Evolutionary conservation across 2,329 filamentous ascomycete species (phyloP), one percentile per base, ranked within the genome.

Genomic region (Mollisia scopiformis): DNA sequence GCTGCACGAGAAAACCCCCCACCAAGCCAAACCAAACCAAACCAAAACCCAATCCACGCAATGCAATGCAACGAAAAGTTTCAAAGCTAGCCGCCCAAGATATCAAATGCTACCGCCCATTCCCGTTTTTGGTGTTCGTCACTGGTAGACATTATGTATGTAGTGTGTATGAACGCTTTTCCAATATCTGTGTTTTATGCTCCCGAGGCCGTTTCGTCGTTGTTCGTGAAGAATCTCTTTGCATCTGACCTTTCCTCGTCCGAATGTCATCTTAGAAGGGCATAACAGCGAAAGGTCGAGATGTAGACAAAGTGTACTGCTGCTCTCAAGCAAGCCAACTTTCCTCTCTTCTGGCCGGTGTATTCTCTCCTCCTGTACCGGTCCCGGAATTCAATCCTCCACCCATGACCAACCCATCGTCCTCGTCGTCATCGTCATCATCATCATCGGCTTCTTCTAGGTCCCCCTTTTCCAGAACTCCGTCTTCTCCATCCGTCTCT

Each of bases 361-460:
- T 72, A 57, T 46, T 63, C 35, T 70, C 67, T 7, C 67, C 65
- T 14, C 63, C 62, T 4, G 60, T 59, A 14, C 61, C 62, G 11
- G 43, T 13, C 14, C 25, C 50, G 23, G 39, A 43, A 23, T 23
- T 21, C 25, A 33, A 43, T 8, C 66, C 63, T 39, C 67, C 70
- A n/a, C 68, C 71, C 54, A 73, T 73, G 6, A 64, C 61, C 21
- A 74, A 51, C 1, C 65, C 70, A 13, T 81, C 74, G 21, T 85
- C 83, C 6, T 84, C 82, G 10, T 84, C 80, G 7, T 81, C 81
- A 31, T 78, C 79, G 23, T 79, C 61, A 19, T 79, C 74, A 16
- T 85, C 83, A 6, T 83, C 81, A 13, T 84, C 81, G 10, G 80
- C 80, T 33, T 78, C 79, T 19, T 79, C 63, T 7, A 65, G 60